Evolutionary conservation across 148 eudicot species (phyloP), one percentile per base, ranked within the genome.

Genomic region (Oxyria digyna): DNA sequence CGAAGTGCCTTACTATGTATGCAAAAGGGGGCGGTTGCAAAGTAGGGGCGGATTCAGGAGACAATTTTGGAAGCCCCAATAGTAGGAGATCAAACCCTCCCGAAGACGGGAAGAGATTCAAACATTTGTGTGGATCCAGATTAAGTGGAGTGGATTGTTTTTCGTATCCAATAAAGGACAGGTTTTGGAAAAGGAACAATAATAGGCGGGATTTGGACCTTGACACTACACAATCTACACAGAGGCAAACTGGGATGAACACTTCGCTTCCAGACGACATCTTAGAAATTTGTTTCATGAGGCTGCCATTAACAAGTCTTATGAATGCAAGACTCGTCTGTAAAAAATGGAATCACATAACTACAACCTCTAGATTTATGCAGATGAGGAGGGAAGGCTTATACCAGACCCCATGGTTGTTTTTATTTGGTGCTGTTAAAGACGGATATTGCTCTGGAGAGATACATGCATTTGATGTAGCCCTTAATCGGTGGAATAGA

Each of bases 321-420:
- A 91, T 91, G 97, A 94, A 73, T 74, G 89, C 97, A 59, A 92
- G 99, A 41, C 87, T 94, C 23, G 99, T 94, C 38, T 94, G 99
- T 77, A 91, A 77, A 80, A 94, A 91, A 72, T 94, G 99, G 99
- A 91, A 83, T 71, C 74, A 38, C 79, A 73, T 94, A 75, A 80
- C 97, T 1, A 78, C 84, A 38, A 87, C 89, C 31, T 73, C 86
- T 24, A 84, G 88, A 18, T 94, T 94, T 76, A 83, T 88, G 96
- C 90, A 84, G 74, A 80, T 85, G 79, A 80, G 99, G 67, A 81
- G 78, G 49, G 96, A 91, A 62, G 77, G 93, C 21, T 73, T 67
- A 37, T 84, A 76, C 80, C 89, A 83, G 70, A 91, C 85, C 64
- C 94, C 97, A 1, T 94, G 97, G 89, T 71, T 87, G 70, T 87